phyloP scores from a whole-genome alignment of 2,329 filamentous ascomycete species.

The Aureobasidium sp. region DNA sequence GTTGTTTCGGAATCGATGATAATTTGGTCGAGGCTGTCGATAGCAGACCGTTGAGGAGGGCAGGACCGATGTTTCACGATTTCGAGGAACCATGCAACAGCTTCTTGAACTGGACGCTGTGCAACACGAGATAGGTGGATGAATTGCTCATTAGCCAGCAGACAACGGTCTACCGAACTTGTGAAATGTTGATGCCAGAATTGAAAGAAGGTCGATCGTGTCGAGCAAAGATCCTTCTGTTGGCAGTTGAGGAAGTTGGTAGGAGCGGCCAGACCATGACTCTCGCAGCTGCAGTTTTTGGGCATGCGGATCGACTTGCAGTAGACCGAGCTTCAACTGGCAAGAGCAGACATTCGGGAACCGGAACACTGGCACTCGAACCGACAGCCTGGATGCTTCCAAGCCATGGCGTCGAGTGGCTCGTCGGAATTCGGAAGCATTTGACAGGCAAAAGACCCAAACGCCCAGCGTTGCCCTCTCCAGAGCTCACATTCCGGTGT shows the following conservation, averaged over 20 bases:
- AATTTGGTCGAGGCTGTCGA: neutral
- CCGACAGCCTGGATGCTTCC: conserved; percentile 2
- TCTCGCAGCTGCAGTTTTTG: neutral
- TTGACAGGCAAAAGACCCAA: conserved; percentile 3
- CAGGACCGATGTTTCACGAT: conserved; percentile 3
- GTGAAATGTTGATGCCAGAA: neutral
- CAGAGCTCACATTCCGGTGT: neutral
- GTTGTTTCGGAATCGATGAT: neutral
- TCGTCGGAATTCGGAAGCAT: neutral
- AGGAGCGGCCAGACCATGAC: neutral
- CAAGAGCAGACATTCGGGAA: neutral
- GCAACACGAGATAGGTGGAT: neutral
- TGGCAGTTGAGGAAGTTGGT: neutral
- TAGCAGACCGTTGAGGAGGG: neutral
- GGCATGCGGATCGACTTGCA: neutral
- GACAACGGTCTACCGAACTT: neutral
- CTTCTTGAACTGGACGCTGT: neutral
- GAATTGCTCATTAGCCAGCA: neutral
- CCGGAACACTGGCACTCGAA: neutral
- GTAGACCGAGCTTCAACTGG: neutral
- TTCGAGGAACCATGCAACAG: neutral
- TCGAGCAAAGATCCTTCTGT: neutral
- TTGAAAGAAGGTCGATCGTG: neutral
- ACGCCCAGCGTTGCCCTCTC: neutral
- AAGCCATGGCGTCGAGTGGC: neutral